Conservation (phyloP, 169 alveolate species). For the Cystoisospora suis region DNA sequence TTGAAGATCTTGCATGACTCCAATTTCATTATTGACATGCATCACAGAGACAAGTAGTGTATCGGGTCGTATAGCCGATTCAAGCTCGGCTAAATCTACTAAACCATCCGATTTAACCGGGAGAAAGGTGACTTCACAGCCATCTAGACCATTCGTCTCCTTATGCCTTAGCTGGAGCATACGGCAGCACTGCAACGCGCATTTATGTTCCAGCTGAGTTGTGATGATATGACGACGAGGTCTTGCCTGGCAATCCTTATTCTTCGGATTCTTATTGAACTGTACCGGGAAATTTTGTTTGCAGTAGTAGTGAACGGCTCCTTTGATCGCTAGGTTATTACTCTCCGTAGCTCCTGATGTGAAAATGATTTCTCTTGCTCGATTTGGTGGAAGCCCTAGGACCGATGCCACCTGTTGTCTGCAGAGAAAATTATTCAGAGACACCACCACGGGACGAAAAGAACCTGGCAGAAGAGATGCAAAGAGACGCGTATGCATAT, state of each 20-base stretch:
- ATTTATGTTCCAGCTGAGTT: conserved; percentile 98
- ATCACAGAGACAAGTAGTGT: conserved; percentile 94
- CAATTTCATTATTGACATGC: conserved; percentile 97
- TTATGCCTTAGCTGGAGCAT: conserved; percentile 76
- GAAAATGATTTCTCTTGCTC: conserved; percentile 89
- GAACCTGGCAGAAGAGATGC: background rate
- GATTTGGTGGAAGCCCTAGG: conserved; percentile 22
- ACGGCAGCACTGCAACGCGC: conserved; percentile 92
- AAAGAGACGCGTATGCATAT: background rate
- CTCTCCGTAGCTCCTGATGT: conserved; percentile 99
- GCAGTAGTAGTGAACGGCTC: conserved; percentile 78
- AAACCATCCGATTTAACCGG: conserved; percentile 54
- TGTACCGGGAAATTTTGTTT: conserved; percentile 66
- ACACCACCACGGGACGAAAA: background rate
- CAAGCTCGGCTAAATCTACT: conserved; percentile 85
- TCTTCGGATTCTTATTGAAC: conserved; percentile 64
- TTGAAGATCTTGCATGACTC: conserved; percentile 93
- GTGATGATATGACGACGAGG: conserved; percentile 92
- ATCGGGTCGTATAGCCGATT: conserved; percentile 90
- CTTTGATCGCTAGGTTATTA: conserved; percentile 95
- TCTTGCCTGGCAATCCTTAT: conserved; percentile 12
- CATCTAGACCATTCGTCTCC: conserved; percentile 9
- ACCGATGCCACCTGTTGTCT: conserved; percentile 38
- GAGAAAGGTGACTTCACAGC: conserved; percentile 63
- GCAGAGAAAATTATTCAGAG: background rate